Conservation (phyloP, 129 eudicot species). For the sunflower (Helianthus annuus) region HanXRQr2.0-SUNRISE NC_035449.2:28720949-28721448, state of each 20-base stretch:
- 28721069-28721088: slow-evolving; percentile 23
- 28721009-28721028: neutral
- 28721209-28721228: slow-evolving; percentile 48
- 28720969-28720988: slow-evolving; percentile 8
- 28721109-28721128: slow-evolving; percentile 11
- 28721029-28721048: neutral
- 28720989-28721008: slow-evolving; percentile 1
- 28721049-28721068: slow-evolving; percentile 16
- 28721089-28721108: slow-evolving; percentile 34
- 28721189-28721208: slow-evolving; percentile 41
- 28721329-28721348: slow-evolving; percentile 19
- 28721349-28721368: slow-evolving; percentile 2
- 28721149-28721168: slow-evolving; percentile 55
- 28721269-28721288: slow-evolving; percentile 54
- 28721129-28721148: slow-evolving; percentile 38
- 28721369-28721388: slow-evolving; percentile 11
- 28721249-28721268: slow-evolving; percentile 56
- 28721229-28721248: slow-evolving; percentile 41
- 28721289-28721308: slow-evolving; percentile 51
- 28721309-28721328: slow-evolving; percentile 37
- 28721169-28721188: slow-evolving; percentile 41
- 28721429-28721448: neutral
- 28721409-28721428: neutral
- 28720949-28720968: slow-evolving; percentile 14
- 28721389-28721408: neutral